Conservation (phyloP, 495 filamentous ascomycete species). For the Pyrenopolyporus hunteri region DNA sequence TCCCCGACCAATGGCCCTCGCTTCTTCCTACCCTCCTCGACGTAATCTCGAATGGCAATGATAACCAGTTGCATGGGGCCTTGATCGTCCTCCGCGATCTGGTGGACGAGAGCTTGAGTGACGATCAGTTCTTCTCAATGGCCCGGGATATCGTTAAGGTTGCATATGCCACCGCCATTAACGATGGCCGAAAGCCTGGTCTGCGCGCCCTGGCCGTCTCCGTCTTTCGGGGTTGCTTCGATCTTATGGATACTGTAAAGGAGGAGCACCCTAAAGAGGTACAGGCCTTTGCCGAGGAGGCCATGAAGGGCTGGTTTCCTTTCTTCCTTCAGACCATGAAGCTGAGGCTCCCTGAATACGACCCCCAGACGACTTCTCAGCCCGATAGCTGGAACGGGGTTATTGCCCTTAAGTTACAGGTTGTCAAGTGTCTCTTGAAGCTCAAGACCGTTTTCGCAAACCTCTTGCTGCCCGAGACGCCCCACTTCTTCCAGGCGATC, state of each 20-base stretch:
- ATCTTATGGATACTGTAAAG: constrained; percentile 93
- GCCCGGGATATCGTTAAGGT: constrained; percentile 82
- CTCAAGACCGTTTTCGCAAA: constrained; percentile 82
- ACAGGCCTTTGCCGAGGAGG: constrained; percentile 85
- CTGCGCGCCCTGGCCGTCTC: constrained; percentile 83
- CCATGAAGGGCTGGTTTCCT: constrained; percentile 80
- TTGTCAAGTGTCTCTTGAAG: constrained; percentile 91
- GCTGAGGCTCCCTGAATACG: constrained; percentile 65
- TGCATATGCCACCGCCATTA: constrained; percentile 80
- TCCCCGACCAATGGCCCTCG: constrained; percentile 89
- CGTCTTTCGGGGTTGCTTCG: constrained; percentile 88
- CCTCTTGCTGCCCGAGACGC: constrained; percentile 79
- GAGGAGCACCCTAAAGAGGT: constrained; percentile 86
- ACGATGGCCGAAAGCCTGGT: constrained; percentile 71
- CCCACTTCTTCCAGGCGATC: constrained; percentile 77
- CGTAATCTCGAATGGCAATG: constrained; percentile 72
- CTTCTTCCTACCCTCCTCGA: constrained; percentile 81
- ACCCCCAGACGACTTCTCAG: constrained; percentile 44
- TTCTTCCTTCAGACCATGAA: constrained; percentile 80
- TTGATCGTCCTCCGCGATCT: constrained; percentile 86
- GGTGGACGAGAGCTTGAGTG: constrained; percentile 89
- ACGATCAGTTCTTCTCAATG: constrained; percentile 90
- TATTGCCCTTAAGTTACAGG: constrained; percentile 85
- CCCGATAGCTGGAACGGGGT: constrained; percentile 72
- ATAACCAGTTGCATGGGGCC: constrained; percentile 84